Percentiles rank a stretch among this genome's conserved stretches.
Evolutionary conservation across 345 rosid species (phyloP).

Genomic region (Arabidopsis arenosa): DNA sequence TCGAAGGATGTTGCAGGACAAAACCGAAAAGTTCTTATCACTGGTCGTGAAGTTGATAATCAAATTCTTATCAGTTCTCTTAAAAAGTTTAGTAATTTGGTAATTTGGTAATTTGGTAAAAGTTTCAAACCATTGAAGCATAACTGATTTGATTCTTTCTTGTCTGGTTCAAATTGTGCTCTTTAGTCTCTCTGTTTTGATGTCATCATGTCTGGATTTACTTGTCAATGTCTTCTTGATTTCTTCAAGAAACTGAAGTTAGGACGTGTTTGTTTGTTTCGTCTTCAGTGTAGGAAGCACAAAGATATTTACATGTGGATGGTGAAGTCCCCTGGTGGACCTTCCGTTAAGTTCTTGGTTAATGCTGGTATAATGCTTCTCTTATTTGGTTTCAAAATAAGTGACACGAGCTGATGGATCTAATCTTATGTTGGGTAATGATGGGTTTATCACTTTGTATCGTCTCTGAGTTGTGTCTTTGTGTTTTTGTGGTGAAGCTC

Average conservation of each 20-base stretch:
- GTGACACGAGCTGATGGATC: background rate
- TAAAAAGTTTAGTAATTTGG: background rate
- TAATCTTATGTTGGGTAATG: background rate
- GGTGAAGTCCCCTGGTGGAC: constrained; percentile 83
- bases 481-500: constrained; percentile 53
- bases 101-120: background rate
- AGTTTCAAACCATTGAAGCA: background rate
- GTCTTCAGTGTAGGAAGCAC: constrained; percentile 88
- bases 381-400: background rate
- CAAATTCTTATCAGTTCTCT: background rate
- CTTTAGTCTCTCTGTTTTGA: background rate
- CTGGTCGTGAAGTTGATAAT: constrained; percentile 45
- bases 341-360: constrained; percentile 89
- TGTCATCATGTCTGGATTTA: constrained; percentile 1
- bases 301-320: constrained; percentile 94
- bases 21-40: constrained; percentile 60
- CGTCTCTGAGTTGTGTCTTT: constrained; percentile 6
- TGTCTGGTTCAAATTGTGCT: background rate
- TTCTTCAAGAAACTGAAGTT: constrained; percentile 5
- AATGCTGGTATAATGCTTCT: constrained; percentile 70
- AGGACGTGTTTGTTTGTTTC: background rate
- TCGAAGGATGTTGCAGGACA: constrained; percentile 55
- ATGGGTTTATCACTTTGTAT: background rate
- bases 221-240: background rate
- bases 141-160: no score